Evolutionary conservation across 345 rosid species (phyloP).

Genomic region (Diplotaxis tenuifolia): DNA sequence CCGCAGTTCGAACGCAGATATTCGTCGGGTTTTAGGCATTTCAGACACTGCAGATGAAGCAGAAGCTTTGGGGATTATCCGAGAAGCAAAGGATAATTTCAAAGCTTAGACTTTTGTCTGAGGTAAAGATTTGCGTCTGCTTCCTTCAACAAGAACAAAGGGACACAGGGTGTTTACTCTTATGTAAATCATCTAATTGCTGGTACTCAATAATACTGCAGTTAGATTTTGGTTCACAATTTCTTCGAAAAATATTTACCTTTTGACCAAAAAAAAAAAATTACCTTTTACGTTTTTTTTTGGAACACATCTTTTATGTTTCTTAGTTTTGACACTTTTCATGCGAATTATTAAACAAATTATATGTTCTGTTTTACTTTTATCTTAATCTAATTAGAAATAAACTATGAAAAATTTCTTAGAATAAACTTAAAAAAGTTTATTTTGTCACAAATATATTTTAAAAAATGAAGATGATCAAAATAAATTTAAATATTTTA

Average conservation of each 20-base stretch:
- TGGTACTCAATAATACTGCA: background rate
- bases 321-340: no score
- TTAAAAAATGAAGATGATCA: no score
- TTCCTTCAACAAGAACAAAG: background rate
- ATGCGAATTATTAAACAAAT: no score
- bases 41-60: constrained; percentile 55
- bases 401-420: no score
- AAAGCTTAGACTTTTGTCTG: constrained; percentile 31
- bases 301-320: no score
- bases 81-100: constrained; percentile 74
- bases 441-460: no score
- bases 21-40: constrained; percentile 56
- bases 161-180: background rate
- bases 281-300: no score
- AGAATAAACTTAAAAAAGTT: no score
- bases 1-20: constrained; percentile 62
- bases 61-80: constrained; percentile 67
- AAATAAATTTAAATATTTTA: no score
- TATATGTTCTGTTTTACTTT: no score
- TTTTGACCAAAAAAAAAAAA: no score
- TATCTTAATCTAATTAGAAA: no score
- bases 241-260: background rate
- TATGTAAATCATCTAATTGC: constrained; percentile 2
- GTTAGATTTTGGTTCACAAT: background rate
- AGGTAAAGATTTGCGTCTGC: background rate